Base-by-base conservation (phyloP, 495 filamentous ascomycete species). In the Podospora comata region DNA sequence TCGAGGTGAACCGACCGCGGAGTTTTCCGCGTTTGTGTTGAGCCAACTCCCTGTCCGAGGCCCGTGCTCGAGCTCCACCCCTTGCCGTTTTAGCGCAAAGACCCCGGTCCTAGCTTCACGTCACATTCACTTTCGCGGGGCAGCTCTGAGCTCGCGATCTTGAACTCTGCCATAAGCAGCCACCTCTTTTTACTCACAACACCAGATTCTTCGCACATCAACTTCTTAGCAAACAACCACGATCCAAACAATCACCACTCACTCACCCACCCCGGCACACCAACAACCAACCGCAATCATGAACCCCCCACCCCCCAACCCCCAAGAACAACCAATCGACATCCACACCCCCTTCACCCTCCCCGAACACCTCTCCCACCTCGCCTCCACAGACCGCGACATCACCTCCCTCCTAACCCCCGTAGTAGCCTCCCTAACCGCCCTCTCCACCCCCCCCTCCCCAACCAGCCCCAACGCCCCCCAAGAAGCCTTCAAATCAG, bases 321-420 rank as follows among this genome's bases (percentile, higher is more conserved):
- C 13, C 15, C 28, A 64, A 59, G 48, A 28, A 66, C 28, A 26
- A 55, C 32, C 19, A 65, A 60, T 71, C 55, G 72, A 74, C 65
- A 71, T 75, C 63, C 76, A 78, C 68, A 64, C 73, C 16, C 81
- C 79, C 60, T 89, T 89, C 71, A 90, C 85, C 27, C 83, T 86
- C 20, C 85, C 85, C 5, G 88, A 93, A 73, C 90, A 89, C 64
- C 93, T 97, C 66, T 85, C 88, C 64, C 89, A 94, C 70, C 85
- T 97, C 56, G 88, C 85, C 72, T 85, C 88, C 19, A 90, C 94
- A 62, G 91, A 95, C 78, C 82, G 87, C 79, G 82, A 79, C 61
- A 80, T 85, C 23, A 74, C 76, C 58, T 73, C 83, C 69, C 82
- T 95, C 64, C 86, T 96, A 44, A 77, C 83, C 34, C 88, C 88